These are phyloP conservation scores for Moesziomyces globuligerus DNA, from an alignment of 1,284 basidiomycete genomes.

Conservation along the genomic window DNA sequence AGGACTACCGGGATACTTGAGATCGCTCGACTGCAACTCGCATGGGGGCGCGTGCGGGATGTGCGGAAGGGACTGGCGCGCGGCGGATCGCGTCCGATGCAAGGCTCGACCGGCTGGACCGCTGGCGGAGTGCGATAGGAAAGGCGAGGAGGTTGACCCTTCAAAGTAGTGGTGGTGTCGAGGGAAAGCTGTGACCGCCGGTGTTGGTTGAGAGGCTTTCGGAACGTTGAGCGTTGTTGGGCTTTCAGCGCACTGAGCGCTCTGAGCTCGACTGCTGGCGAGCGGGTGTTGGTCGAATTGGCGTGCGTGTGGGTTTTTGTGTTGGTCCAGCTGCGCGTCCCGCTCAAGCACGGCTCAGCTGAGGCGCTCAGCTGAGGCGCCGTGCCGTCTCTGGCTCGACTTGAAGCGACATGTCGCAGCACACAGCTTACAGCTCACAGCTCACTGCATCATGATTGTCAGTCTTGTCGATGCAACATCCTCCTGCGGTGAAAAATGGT, in stretches of 20 bases:
- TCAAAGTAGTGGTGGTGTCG: background rate
- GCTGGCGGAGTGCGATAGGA: background rate
- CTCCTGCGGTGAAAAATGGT: too few relatives aligned
- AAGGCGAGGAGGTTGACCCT: too few relatives aligned
- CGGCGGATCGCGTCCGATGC: background rate
- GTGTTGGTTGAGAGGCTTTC: background rate
- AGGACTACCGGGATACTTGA: background rate
- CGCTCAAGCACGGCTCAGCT: background rate
- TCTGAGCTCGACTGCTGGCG: background rate
- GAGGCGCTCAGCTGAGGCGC: too few relatives aligned
- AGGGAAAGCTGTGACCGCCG: background rate
- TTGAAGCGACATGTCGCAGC: too few relatives aligned
- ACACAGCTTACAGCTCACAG: too few relatives aligned
- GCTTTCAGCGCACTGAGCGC: background rate
- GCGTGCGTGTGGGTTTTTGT: constrained; percentile 7
- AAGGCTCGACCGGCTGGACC: background rate
- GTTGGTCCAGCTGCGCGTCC: constrained; percentile 5
- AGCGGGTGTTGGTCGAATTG: background rate
- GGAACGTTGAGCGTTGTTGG: background rate
- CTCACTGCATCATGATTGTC: too few relatives aligned
- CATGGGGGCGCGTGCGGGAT: background rate
- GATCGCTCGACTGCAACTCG: background rate
- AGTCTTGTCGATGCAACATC: too few relatives aligned
- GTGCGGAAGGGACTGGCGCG: background rate
- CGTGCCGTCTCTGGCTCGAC: too few relatives aligned